phyloP scores from a whole-genome alignment of 495 filamentous ascomycete genomes.

The Penicillium samsonianum region DNA sequence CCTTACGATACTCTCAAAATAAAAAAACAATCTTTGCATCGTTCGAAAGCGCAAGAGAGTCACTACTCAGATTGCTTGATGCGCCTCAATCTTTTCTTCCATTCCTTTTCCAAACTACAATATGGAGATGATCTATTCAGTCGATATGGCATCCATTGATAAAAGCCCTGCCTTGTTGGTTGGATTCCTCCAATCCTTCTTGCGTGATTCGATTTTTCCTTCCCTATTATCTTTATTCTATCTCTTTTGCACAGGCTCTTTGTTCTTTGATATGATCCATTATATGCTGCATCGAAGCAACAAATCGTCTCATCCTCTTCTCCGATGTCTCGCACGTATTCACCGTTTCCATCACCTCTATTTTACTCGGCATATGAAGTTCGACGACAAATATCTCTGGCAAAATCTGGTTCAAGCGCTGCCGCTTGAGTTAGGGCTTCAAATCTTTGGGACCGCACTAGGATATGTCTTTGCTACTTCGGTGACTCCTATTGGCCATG shows the following conservation, averaged over 20 bases:
- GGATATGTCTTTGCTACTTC: slow-evolving; percentile 5
- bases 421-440: slow-evolving; percentile 20
- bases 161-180: too few relatives aligned
- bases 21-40: too few relatives aligned
- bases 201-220: neutral
- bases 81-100: too few relatives aligned
- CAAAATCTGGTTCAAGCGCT: slow-evolving; percentile 22
- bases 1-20: too few relatives aligned
- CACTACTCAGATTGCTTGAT: too few relatives aligned
- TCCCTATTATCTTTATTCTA: slow-evolving; percentile 13
- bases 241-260: slow-evolving; percentile 12
- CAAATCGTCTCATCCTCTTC: slow-evolving; percentile 16
- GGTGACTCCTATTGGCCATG: neutral
- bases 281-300: slow-evolving; percentile 21
- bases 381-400: slow-evolving; percentile 18
- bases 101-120: too few relatives aligned
- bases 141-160: too few relatives aligned
- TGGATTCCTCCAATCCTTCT: too few relatives aligned
- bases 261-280: slow-evolving; percentile 27
- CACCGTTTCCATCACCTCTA: slow-evolving; percentile 29
- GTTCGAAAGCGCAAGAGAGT: too few relatives aligned
- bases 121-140: too few relatives aligned
- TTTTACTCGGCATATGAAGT: slow-evolving; percentile 22
- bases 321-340: slow-evolving; percentile 18
- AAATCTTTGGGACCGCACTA: slow-evolving; percentile 11